Evolutionary conservation across 129 eudicot species (phyloP), one percentile per base, ranked within the genome.

Genomic region (Pittosporum tobira): DNA sequence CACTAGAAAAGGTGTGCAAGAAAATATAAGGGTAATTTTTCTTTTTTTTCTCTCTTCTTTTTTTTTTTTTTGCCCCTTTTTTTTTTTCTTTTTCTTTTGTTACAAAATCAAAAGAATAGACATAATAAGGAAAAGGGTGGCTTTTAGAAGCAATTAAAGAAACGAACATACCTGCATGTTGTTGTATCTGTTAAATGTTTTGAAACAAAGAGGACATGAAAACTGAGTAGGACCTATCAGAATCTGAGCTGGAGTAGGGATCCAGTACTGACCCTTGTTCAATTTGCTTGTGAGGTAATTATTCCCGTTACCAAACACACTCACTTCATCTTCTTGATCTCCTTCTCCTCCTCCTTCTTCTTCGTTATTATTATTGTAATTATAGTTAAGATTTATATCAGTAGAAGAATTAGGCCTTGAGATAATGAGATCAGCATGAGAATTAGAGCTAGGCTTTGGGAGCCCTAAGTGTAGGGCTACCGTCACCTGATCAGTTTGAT

Each of bases 201-300:
- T 88, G 84, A 79, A 88, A 76, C 97, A 88, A 81, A 84, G 85
- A 58, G 88, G 97, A 71, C 97, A 88, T 40, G 97, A 77, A 48
- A 88, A 88, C 59, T 88, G 97, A 71, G 91, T 88, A 29, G 95
- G 97, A n/a, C 97, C 97, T 66, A 82, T 84, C 61, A 88, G 66
- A 63, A 88, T 88, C 70, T 88, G 97, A 51, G 93, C 66, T 27
- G 97, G 95, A 21, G 94, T 88, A 25, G 97, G 97, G 71, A 88
- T 88, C 97, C 97, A 88, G 47, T 88, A 88, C 56, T 88, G 95
- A 31, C 97, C 97, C 75, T 88, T 88, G 74, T 82, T 83, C 19
- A 88, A 73, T 61, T 80, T 61, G 66, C 71, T 76, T 40, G 84
- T 62, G 27, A 71, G 67, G 69, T 61, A 67, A 45, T n/a, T n/a